phyloP scores from a whole-genome alignment of 306 rosid genomes.

The Oxytropis ochrocephala region DNA sequence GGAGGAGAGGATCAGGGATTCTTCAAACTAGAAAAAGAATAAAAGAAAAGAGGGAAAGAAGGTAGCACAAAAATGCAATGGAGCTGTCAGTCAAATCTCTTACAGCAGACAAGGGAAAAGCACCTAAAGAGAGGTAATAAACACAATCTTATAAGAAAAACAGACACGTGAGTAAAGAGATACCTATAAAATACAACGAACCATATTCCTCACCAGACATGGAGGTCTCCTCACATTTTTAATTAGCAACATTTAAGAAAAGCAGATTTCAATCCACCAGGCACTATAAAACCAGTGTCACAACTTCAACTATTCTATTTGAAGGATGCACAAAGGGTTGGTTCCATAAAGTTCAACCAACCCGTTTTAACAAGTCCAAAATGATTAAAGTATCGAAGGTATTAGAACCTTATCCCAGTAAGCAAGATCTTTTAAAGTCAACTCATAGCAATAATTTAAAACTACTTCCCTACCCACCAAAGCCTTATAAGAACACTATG shows the following conservation, averaged over 20 bases:
- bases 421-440: neutral
- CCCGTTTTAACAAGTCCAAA: neutral
- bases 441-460: conserved; percentile 1
- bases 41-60: conserved; percentile 3
- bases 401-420: neutral
- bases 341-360: neutral
- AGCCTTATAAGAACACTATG: neutral
- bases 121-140: conserved; percentile 5
- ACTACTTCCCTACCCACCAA: neutral
- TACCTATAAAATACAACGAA: neutral
- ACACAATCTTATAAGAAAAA: neutral
- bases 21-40: neutral
- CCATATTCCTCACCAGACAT: neutral
- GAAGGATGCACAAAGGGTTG: neutral
- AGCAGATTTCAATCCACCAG: neutral
- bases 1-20: conserved; percentile 1
- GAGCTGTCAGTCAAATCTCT: neutral
- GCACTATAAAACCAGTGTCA: neutral
- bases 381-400: neutral
- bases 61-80: neutral
- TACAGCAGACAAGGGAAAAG: neutral
- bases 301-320: neutral
- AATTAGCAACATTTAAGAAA: neutral
- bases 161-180: neutral
- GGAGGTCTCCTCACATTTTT: neutral